Evolutionary conservation across 306 rosid genomes (phyloP), one percentile per base, ranked within the genome.

Genomic region (Medicago arabica): DNA sequence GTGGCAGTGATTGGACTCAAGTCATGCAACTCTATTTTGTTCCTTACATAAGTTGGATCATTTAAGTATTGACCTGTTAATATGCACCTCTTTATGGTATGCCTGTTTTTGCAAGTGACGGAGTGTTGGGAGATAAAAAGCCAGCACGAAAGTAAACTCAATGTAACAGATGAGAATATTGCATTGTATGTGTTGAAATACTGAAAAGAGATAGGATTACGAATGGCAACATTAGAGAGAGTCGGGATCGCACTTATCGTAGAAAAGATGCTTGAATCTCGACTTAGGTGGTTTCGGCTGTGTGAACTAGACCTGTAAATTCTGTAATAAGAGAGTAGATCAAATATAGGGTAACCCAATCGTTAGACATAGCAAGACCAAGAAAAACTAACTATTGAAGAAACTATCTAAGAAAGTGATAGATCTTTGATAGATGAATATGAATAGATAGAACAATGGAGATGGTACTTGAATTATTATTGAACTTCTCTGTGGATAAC

Each of bases 11-110:
- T 51, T 51, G 23, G 10, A 51, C 58, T 51, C 23, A 9, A 14
- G 53, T 47, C 17, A 2, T 12, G 1, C 18, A 3, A 18, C 61
- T 8, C 6, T 17, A 54, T 17, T 18, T 8, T 54, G 28, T 54
- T 54, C 61, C 60, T 54, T 54, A 54, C 8, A 54, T 28, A 54
- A 54, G 60, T 17, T 17, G 28, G 28, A 7, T 6, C 60, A 54
- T 54, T 54, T 8, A 16, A 51, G 21, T n/a, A 12, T 54, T 67
- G 47, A 82, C 39, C 16, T 46, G n/a, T 46, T 46, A 13, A 46
- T 15, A 13, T 49, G 54, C 16, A 49, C 54, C 54, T 14, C 54
- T 49, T 13, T 49, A 14, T 5, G 18, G 18, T 12, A 49, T 49
- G 17, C 54, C 11, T 40, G 44, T 9, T 40, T 40, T 40, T 40